These are phyloP conservation scores for Mycena filopes DNA, from an alignment of 768 basidiomycete genomes.

Conservation along the genomic window DNA sequence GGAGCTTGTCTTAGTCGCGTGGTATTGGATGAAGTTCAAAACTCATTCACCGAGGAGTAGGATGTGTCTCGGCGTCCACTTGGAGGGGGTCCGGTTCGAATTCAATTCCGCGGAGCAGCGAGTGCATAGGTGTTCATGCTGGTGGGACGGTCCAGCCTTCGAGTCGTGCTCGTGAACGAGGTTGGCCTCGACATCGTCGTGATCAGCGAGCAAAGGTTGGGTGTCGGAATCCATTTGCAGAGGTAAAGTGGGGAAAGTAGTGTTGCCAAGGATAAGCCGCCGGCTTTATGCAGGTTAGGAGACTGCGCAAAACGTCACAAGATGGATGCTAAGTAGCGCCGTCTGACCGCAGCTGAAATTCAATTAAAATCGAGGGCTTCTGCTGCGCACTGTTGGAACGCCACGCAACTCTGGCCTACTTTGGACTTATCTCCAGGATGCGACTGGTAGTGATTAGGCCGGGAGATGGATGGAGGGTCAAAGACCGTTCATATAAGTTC, in stretches of 20 bases:
- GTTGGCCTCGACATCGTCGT: neutral
- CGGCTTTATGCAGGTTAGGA: too few species aligned
- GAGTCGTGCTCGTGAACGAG: neutral
- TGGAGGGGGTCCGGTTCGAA: neutral
- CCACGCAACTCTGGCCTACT: too few species aligned
- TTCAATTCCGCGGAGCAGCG: conserved; percentile 8
- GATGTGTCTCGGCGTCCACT: neutral
- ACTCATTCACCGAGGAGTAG: neutral
- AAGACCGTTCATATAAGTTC: too few species aligned
- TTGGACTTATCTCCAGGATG: too few species aligned
- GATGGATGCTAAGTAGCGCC: too few species aligned
- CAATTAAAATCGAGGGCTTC: too few species aligned
- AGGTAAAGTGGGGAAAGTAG: neutral
- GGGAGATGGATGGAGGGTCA: too few species aligned
- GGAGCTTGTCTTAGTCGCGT: neutral
- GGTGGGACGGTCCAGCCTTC: neutral
- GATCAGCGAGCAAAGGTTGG: conserved; percentile 5
- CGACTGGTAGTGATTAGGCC: too few species aligned
- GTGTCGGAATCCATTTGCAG: conserved; percentile 12
- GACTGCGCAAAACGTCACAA: too few species aligned
- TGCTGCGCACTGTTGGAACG: too few species aligned
- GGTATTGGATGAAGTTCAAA: neutral
- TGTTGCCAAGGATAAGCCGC: neutral
- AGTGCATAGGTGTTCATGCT: conserved; percentile 4
- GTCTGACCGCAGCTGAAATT: too few species aligned